These are phyloP conservation scores for Seminavis robusta DNA, from an alignment of 108 stramenopile genomes.

Conservation along the genomic window DNA sequence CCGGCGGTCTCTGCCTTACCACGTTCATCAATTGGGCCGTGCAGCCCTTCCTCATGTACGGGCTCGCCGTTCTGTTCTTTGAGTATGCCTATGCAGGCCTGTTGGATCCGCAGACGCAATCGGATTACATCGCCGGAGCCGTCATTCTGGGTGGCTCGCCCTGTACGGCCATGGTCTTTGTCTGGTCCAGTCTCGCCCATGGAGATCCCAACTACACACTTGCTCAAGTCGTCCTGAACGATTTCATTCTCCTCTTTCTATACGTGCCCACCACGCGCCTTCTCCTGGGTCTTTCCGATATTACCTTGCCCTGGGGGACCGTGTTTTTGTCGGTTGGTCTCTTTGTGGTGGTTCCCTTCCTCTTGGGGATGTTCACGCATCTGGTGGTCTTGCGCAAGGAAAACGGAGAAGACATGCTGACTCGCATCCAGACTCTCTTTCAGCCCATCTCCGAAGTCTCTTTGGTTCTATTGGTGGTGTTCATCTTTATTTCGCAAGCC, in stretches of 20 bases:
- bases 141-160: conserved; percentile 23
- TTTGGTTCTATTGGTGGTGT: background rate
- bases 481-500: too few species aligned
- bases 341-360: background rate
- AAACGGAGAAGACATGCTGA: background rate
- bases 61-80: conserved; percentile 14
- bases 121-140: conserved; percentile 18
- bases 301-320: background rate
- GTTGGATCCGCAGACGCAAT: background rate
- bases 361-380: background rate
- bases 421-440: background rate
- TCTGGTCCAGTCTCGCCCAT: conserved; percentile 14
- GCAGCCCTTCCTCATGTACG: conserved; percentile 28
- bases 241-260: background rate
- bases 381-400: background rate
- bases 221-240: background rate
- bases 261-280: background rate
- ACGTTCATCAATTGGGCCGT: conserved; percentile 16
- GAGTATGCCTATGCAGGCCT: background rate
- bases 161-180: conserved; percentile 33
- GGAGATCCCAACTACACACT: conserved; percentile 2
- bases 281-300: background rate
- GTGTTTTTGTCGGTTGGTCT: conserved; percentile 3
- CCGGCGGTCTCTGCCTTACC: conserved; percentile 10
- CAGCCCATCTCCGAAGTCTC: background rate